A percentile compares a stretch with the other conserved stretches of the same genome.
Conservation (phyloP, 2,329 filamentous ascomycete genomes). For the Xylaria arbuscula region DNA sequence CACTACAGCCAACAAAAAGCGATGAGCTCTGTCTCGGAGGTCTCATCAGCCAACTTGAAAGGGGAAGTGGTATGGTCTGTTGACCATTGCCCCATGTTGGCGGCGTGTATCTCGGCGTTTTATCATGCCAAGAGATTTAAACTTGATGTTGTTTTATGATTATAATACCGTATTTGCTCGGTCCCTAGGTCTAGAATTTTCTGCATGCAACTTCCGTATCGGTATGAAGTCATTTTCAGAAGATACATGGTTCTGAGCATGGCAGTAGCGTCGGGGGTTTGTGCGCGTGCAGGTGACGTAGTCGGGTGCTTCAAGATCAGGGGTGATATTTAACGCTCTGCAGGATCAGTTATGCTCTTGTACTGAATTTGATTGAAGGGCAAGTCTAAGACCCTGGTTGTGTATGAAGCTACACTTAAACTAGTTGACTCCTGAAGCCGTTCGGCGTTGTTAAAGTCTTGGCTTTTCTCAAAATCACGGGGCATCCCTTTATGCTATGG, state of each 20-base stretch:
- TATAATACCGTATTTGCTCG: too few species aligned
- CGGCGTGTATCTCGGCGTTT: slow-evolving; percentile 28
- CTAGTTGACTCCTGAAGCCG: slow-evolving; percentile 2
- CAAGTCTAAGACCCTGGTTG: background rate
- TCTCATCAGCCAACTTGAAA: slow-evolving; percentile 25
- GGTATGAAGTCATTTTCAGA: background rate
- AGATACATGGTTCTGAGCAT: background rate
- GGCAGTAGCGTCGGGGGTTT: background rate
- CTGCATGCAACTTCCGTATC: slow-evolving; percentile 6
- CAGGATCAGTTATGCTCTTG: background rate
- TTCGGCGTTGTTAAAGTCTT: background rate
- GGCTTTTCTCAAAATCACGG: slow-evolving; percentile 11
- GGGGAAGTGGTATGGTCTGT: slow-evolving; percentile 24
- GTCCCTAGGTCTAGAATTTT: background rate
- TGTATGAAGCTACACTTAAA: slow-evolving; percentile 11
- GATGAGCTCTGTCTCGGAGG: background rate
- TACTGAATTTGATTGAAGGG: background rate
- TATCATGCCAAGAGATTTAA: background rate
- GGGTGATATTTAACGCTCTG: background rate
- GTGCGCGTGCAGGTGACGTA: background rate
- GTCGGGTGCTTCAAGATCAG: background rate
- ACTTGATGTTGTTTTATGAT: too few species aligned
- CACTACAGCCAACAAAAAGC: background rate
- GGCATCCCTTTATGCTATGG: background rate
- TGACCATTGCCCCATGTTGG: slow-evolving; percentile 10